A percentile compares a stretch with the other conserved stretches of the same genome.
Evolutionary conservation across 2,329 filamentous ascomycete genomes (phyloP).

Genomic region (Colletotrichum gloeosporioides): DNA sequence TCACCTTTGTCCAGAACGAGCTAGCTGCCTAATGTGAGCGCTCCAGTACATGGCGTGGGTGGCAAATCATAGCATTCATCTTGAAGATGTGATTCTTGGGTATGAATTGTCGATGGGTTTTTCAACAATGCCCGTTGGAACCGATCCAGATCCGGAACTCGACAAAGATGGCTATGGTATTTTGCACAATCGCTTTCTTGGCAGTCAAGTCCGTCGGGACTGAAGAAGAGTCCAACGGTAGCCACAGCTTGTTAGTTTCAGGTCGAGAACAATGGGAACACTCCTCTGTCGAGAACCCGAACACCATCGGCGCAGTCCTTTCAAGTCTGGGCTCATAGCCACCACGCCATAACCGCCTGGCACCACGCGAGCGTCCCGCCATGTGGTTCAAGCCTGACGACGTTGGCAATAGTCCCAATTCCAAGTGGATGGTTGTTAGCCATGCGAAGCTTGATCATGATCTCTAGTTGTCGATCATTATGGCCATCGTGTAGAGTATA

Average conservation of each 20-base stretch:
- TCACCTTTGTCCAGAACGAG: background rate
- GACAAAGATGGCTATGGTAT: background rate
- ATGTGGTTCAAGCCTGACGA: background rate
- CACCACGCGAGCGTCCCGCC: background rate
- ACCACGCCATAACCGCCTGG: background rate
- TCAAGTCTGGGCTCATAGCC: background rate
- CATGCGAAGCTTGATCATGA: background rate
- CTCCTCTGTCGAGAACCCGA: background rate
- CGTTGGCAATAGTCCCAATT: background rate
- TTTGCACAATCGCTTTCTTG: background rate
- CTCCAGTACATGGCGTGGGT: background rate
- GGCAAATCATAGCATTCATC: background rate
- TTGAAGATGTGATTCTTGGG: background rate
- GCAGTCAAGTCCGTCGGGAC: fast-evolving
- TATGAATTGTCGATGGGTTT: fast-evolving
- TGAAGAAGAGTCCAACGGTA: background rate
- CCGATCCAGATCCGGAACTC: background rate
- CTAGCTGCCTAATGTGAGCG: background rate
- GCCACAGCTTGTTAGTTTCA: background rate
- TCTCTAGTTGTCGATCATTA: background rate
- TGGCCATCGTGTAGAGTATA: background rate
- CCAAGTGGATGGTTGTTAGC: background rate
- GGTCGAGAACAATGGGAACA: background rate
- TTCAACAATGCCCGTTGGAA: fast-evolving
- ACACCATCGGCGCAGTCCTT: background rate